phyloP scores from a whole-genome alignment of 768 basidiomycete species.

The Kwoniella shandongensis region DNA sequence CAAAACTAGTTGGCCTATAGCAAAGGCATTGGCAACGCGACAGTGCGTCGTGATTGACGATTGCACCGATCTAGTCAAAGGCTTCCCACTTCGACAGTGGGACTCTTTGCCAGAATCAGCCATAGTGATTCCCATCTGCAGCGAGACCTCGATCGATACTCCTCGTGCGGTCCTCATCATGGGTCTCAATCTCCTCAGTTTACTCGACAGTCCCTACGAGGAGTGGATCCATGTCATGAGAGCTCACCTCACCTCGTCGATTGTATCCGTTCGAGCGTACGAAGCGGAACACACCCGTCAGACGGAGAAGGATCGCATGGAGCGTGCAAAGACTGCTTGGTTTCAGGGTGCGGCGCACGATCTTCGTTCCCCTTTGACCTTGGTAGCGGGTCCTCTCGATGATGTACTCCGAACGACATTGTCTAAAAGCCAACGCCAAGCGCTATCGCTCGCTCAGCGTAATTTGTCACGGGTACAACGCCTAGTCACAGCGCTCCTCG shows the following conservation, averaged over 20 bases:
- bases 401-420: slow-evolving; percentile 24
- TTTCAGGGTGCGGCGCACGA: slow-evolving; percentile 39
- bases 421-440: slow-evolving; percentile 3
- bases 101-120: slow-evolving; percentile 35
- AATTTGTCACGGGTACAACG: slow-evolving; percentile 41
- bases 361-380: slow-evolving; percentile 31
- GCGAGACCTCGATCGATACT: slow-evolving; percentile 13
- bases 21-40: slow-evolving; percentile 19
- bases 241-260: slow-evolving; percentile 17
- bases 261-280: slow-evolving; percentile 12
- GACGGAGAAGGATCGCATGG: slow-evolving; percentile 15
- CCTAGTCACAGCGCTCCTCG: slow-evolving; percentile 53
- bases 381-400: slow-evolving; percentile 33
- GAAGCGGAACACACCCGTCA: slow-evolving; percentile 16
- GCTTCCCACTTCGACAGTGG: slow-evolving; percentile 32
- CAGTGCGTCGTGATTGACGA: slow-evolving; percentile 31
- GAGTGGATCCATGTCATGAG: slow-evolving; percentile 31
- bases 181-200: slow-evolving; percentile 33
- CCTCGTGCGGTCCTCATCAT: slow-evolving; percentile 31
- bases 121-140: slow-evolving; percentile 31
- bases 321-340: slow-evolving; percentile 30
- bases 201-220: slow-evolving; percentile 27
- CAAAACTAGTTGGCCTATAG: slow-evolving; percentile 23
- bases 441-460: slow-evolving; percentile 17
- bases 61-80: slow-evolving; percentile 19